Evolutionary conservation across 2,329 filamentous ascomycete genomes (phyloP).

Genomic region (Truncatella angustata): DNA sequence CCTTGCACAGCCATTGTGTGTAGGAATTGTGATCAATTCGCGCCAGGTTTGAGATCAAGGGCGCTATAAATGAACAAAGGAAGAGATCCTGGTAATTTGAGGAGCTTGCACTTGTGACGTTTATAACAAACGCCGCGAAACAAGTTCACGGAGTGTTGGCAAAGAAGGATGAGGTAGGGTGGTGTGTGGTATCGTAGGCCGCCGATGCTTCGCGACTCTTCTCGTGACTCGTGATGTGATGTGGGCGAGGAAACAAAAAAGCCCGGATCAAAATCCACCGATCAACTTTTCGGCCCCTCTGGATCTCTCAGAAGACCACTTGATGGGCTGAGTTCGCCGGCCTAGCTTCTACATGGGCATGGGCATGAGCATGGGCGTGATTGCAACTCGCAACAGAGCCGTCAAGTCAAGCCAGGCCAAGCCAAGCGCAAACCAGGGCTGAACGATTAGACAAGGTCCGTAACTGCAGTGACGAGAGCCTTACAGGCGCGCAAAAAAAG

Average conservation of each 20-base stretch:
- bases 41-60: constrained; percentile 11
- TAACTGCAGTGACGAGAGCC: not conserved
- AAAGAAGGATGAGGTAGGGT: not conserved
- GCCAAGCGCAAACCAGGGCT: not conserved
- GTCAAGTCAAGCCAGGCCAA: too few species aligned
- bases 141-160: not conserved
- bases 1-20: constrained; percentile 35
- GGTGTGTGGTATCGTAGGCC: not conserved
- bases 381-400: too few species aligned
- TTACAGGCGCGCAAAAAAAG: too few species aligned
- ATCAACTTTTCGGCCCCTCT: not conserved
- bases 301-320: not conserved
- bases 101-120: not conserved
- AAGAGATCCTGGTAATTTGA: not conserved
- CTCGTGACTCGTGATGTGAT: not conserved
- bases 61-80: not conserved
- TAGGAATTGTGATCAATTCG: constrained; percentile 10
- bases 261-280: not conserved
- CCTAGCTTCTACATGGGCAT: not conserved
- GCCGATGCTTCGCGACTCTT: too few species aligned
- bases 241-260: not conserved
- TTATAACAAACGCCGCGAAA: too few species aligned
- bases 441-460: not conserved
- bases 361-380: too few species aligned
- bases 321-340: not conserved